phyloP scores from a whole-genome alignment of 306 rosid species.

The Vigna mungo region DNA sequence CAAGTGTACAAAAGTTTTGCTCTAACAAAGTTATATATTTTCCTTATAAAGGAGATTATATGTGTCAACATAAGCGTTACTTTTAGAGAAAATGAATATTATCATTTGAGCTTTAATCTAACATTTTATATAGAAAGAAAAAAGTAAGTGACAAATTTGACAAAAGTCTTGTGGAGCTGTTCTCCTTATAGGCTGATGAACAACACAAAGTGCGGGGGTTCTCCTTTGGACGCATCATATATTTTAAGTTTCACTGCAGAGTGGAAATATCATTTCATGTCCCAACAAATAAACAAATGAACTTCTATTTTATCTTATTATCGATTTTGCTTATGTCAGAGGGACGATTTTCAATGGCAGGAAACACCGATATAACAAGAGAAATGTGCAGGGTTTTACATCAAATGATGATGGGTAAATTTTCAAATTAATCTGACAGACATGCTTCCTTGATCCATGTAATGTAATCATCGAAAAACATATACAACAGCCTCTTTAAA shows the following conservation, averaged over 20 bases:
- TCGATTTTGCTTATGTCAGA: slow-evolving; percentile 52
- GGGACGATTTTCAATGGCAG: slow-evolving; percentile 53
- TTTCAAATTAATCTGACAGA: slow-evolving; percentile 69
- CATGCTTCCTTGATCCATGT: slow-evolving; percentile 69
- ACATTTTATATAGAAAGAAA: too few relatives aligned
- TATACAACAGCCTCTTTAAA: slow-evolving; percentile 43
- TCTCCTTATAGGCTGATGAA: slow-evolving; percentile 34
- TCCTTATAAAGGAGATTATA: slow-evolving; percentile 35
- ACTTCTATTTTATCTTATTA: slow-evolving; percentile 81
- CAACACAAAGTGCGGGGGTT: slow-evolving; percentile 53
- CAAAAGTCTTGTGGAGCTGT: slow-evolving; percentile 17
- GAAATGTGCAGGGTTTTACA: slow-evolving; percentile 41
- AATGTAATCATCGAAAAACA: slow-evolving; percentile 50
- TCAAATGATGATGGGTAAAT: slow-evolving; percentile 37
- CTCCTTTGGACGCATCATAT: slow-evolving; percentile 59
- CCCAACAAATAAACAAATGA: slow-evolving; percentile 72
- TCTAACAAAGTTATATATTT: slow-evolving; percentile 36
- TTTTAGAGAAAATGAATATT: slow-evolving; percentile 24
- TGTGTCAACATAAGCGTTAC: slow-evolving; percentile 14
- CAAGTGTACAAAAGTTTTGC: slow-evolving; percentile 28
- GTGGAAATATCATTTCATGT: slow-evolving; percentile 46
- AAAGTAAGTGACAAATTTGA: slow-evolving; percentile 2
- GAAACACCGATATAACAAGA: slow-evolving; percentile 40
- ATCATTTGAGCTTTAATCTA: slow-evolving; percentile 16
- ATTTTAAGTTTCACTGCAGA: slow-evolving; percentile 39